These are phyloP conservation scores for Hapsidospora chrysogenum DNA, from an alignment of 495 filamentous ascomycete genomes.

Conservation along the genomic window DNA sequence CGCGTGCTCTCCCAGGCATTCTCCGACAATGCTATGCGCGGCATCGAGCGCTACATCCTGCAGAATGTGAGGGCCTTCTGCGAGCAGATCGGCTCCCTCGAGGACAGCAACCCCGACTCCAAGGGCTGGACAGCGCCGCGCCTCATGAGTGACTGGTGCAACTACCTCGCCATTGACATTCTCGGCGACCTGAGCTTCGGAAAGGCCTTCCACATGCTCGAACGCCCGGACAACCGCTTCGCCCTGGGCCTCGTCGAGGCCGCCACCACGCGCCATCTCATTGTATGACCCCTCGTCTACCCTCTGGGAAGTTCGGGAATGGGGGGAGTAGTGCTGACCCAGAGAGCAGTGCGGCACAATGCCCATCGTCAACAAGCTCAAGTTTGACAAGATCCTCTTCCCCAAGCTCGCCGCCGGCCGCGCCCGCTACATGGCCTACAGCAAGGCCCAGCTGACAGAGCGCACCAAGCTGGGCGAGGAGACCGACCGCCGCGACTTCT, in stretches of 20 bases:
- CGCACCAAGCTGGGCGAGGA: slow-evolving; percentile 38
- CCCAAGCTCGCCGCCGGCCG: slow-evolving; percentile 34
- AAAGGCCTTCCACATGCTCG: slow-evolving; percentile 56
- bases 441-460: slow-evolving; percentile 33
- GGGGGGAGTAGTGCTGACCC: slow-evolving; percentile 1
- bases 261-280: slow-evolving; percentile 36
- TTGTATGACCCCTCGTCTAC: slow-evolving; percentile 27
- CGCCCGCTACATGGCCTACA: slow-evolving; percentile 38
- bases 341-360: slow-evolving; percentile 32
- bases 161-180: slow-evolving; percentile 55
- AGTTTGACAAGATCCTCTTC: slow-evolving; percentile 41
- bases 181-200: slow-evolving; percentile 57
- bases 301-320: neutral
- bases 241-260: slow-evolving; percentile 38
- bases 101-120: slow-evolving; percentile 16
- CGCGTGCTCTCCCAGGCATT: slow-evolving; percentile 48
- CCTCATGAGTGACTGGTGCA: slow-evolving; percentile 47
- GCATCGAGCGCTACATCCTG: slow-evolving; percentile 41
- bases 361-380: slow-evolving; percentile 34
- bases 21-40: slow-evolving; percentile 36
- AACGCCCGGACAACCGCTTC: slow-evolving; percentile 38
- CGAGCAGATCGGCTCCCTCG: slow-evolving; percentile 24
- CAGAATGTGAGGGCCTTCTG: slow-evolving; percentile 32
- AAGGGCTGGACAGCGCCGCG: slow-evolving; percentile 26
- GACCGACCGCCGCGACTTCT: slow-evolving; percentile 46